Evolutionary conservation across 495 filamentous ascomycete species (phyloP).

Genomic region (Hypoxylon intermedium): DNA sequence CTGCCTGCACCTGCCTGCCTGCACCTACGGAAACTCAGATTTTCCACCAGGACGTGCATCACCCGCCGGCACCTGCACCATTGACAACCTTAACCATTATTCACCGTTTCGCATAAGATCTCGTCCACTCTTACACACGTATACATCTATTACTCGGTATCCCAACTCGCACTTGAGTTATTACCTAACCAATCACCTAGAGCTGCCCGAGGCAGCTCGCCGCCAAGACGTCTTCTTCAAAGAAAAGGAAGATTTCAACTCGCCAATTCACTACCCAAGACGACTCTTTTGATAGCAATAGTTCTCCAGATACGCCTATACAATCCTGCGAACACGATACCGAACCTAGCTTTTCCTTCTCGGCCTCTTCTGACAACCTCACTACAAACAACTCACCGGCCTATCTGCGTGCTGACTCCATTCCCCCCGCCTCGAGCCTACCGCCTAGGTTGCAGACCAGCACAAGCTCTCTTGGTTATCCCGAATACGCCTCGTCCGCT

Average conservation of each 20-base stretch:
- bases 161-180: slow-evolving; percentile 5
- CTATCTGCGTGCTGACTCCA: slow-evolving; percentile 67
- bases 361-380: slow-evolving; percentile 45
- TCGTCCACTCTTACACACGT: not conserved
- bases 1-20: not conserved
- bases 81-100: not conserved
- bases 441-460: slow-evolving; percentile 57
- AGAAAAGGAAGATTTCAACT: slow-evolving; percentile 81
- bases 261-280: slow-evolving; percentile 55
- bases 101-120: slow-evolving; percentile 14
- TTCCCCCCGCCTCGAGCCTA: slow-evolving; percentile 55
- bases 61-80: slow-evolving; percentile 4
- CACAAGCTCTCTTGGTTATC: slow-evolving; percentile 48
- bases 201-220: slow-evolving; percentile 72
- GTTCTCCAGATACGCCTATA: slow-evolving; percentile 54
- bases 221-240: slow-evolving; percentile 87
- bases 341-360: slow-evolving; percentile 49
- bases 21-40: slow-evolving; percentile 18
- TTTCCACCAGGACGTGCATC: slow-evolving; percentile 19
- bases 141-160: slow-evolving; percentile 8
- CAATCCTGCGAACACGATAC: slow-evolving; percentile 58
- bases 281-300: slow-evolving; percentile 41
- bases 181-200: slow-evolving; percentile 37
- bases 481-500: slow-evolving; percentile 61
- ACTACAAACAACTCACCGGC: slow-evolving; percentile 56